Conservation (phyloP, 2,329 filamentous ascomycete species). For the Diaporthe sp. region DNA sequence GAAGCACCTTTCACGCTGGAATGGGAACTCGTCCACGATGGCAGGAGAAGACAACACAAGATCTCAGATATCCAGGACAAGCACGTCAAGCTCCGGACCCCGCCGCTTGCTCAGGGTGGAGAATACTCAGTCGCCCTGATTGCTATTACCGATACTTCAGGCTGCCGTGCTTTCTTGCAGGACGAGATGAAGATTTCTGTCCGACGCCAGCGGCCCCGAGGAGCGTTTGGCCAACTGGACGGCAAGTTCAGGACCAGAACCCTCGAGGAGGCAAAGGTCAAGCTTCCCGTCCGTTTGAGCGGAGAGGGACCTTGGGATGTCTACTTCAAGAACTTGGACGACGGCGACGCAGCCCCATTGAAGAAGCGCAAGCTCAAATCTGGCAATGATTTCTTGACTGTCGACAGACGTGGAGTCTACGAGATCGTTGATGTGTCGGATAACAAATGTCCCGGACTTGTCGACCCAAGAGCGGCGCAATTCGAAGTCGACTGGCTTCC, state of each 20-base stretch:
- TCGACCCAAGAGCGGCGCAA: conserved; percentile 79
- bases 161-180: conserved; percentile 88
- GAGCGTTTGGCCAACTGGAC: conserved; percentile 87
- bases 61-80: conserved; percentile 74
- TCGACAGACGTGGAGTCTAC: conserved; percentile 80
- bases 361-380: conserved; percentile 64
- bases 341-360: conserved; percentile 58
- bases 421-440: conserved; percentile 85
- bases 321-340: conserved; percentile 78
- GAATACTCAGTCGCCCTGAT: conserved; percentile 91
- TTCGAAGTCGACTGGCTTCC: conserved; percentile 91
- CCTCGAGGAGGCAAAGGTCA: conserved; percentile 80
- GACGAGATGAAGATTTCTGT: conserved; percentile 90
- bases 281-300: conserved; percentile 86
- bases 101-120: conserved; percentile 82
- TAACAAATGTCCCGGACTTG: conserved; percentile 82
- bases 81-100: conserved; percentile 80
- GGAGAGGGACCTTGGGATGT: conserved; percentile 90
- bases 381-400: conserved; percentile 77
- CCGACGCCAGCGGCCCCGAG: conserved; percentile 88
- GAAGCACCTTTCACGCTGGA: conserved; percentile 91
- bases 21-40: conserved; percentile 93
- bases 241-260: conserved; percentile 81
- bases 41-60: conserved; percentile 81
- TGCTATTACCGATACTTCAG: conserved; percentile 87